Evolutionary conservation across 1,284 basidiomycete genomes (phyloP).

Genomic region (Athelia psychrophila): DNA sequence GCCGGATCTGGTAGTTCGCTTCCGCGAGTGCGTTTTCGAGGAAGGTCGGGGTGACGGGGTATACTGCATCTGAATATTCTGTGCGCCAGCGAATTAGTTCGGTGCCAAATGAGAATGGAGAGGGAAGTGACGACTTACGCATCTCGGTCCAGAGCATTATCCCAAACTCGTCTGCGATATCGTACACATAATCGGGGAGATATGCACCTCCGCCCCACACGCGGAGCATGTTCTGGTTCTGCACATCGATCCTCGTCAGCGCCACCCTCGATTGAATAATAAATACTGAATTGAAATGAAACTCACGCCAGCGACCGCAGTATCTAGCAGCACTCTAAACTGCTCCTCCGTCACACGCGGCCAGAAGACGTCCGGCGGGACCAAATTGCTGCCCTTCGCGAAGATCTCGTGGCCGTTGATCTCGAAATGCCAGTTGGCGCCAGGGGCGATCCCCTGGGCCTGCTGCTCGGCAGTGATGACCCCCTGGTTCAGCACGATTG

Average conservation of each 20-base stretch:
- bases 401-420: constrained; percentile 1
- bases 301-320: neutral
- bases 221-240: constrained; percentile 25
- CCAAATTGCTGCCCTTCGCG: neutral
- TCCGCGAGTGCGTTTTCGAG: constrained; percentile 36
- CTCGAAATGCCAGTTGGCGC: neutral
- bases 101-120: neutral
- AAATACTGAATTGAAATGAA: constrained; percentile 37
- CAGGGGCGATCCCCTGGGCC: neutral
- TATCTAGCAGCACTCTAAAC: neutral
- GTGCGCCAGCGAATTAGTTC: no score
- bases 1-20: constrained; percentile 38
- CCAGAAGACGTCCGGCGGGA: neutral
- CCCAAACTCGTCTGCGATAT: constrained; percentile 41
- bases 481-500: neutral
- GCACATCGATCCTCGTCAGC: neutral
- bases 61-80: constrained; percentile 38
- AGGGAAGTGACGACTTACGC: constrained; percentile 16
- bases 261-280: constrained; percentile 12
- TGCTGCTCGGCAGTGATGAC: neutral
- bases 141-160: constrained; percentile 46
- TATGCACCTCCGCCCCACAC: constrained; percentile 37
- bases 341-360: neutral
- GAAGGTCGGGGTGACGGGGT: constrained; percentile 35
- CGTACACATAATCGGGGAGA: constrained; percentile 35